phyloP scores from a whole-genome alignment of 805 yeast species.

The Hagleromyces aurorensis region DNA sequence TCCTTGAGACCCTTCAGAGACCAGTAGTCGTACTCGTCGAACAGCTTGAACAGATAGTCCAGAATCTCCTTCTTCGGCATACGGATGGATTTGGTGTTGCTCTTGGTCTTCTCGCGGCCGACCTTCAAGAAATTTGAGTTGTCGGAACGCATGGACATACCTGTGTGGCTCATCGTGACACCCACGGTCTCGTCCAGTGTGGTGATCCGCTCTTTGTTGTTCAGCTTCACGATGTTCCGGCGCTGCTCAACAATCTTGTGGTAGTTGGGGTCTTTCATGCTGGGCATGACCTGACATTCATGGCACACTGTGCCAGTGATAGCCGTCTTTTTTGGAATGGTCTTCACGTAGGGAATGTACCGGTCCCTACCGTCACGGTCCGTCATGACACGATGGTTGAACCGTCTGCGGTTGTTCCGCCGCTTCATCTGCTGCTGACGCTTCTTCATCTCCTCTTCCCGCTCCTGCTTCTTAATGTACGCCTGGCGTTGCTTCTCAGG shows the following conservation, averaged over 20 bases:
- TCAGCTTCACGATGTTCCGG: slow-evolving; percentile 39
- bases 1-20: slow-evolving; percentile 89
- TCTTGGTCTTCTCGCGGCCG: slow-evolving; percentile 40
- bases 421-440: slow-evolving; percentile 34
- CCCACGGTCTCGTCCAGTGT: slow-evolving; percentile 78
- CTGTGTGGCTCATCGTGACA: slow-evolving; percentile 77
- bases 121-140: slow-evolving; percentile 59
- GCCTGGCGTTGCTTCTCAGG: slow-evolving; percentile 33
- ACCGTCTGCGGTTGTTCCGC: slow-evolving; percentile 30
- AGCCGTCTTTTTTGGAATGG: slow-evolving; percentile 83
- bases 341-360: slow-evolving; percentile 73
- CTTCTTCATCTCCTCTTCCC: slow-evolving; percentile 31
- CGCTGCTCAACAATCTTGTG: slow-evolving; percentile 52
- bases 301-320: slow-evolving; percentile 83
- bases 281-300: slow-evolving; percentile 84
- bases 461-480: slow-evolving; percentile 28
- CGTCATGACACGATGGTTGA: slow-evolving; percentile 32
- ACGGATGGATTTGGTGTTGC: slow-evolving; percentile 67
- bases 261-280: slow-evolving; percentile 64
- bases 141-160: slow-evolving; percentile 70
- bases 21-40: slow-evolving; percentile 96
- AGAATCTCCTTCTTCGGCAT: slow-evolving; percentile 89
- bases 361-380: slow-evolving; percentile 37
- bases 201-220: slow-evolving; percentile 54
- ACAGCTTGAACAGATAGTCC: slow-evolving; percentile 79